Conservation (phyloP, 805 yeast genomes). For the Ogataea dorogensis region DNA sequence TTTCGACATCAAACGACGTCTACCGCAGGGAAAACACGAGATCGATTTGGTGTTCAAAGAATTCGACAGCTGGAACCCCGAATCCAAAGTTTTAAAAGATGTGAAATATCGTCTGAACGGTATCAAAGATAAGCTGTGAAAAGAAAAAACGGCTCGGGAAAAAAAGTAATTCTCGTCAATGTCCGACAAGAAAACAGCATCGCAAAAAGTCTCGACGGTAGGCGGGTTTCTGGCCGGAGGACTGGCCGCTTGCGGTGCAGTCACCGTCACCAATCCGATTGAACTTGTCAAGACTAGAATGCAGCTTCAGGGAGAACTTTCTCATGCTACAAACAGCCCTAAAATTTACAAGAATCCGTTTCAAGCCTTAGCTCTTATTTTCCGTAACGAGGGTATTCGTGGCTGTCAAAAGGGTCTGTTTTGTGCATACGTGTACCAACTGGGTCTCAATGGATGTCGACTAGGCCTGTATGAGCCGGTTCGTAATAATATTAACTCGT, state of each 20-base stretch:
- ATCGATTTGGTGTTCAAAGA: constrained; percentile 60
- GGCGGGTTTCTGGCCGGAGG: constrained; percentile 93
- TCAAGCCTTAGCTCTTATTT: constrained; percentile 76
- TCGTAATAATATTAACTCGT: constrained; percentile 55
- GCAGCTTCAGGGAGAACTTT: constrained; percentile 94
- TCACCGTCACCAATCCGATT: constrained; percentile 93
- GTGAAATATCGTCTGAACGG: constrained; percentile 58
- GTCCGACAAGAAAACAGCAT: constrained; percentile 40
- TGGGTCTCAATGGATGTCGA: constrained; percentile 91
- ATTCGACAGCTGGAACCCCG: constrained; percentile 87
- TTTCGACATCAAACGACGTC: constrained; percentile 43
- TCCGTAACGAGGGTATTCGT: constrained; percentile 75
- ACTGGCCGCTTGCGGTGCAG: constrained; percentile 96
- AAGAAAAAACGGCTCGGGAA: background rate
- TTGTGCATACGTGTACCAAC: constrained; percentile 88
- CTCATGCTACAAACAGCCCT: constrained; percentile 49
- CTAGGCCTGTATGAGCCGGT: constrained; percentile 92
- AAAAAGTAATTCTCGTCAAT: constrained; percentile 5
- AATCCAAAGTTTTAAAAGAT: constrained; percentile 75
- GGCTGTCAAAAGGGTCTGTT: constrained; percentile 88
- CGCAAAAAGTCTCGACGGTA: constrained; percentile 58
- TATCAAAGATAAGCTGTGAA: constrained; percentile 32
- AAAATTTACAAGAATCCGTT: constrained; percentile 72
- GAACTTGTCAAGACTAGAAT: constrained; percentile 93
- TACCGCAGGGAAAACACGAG: constrained; percentile 50